Evolutionary conservation across 2,329 filamentous ascomycete genomes (phyloP).

Genomic region (Lachnellula occidentalis): DNA sequence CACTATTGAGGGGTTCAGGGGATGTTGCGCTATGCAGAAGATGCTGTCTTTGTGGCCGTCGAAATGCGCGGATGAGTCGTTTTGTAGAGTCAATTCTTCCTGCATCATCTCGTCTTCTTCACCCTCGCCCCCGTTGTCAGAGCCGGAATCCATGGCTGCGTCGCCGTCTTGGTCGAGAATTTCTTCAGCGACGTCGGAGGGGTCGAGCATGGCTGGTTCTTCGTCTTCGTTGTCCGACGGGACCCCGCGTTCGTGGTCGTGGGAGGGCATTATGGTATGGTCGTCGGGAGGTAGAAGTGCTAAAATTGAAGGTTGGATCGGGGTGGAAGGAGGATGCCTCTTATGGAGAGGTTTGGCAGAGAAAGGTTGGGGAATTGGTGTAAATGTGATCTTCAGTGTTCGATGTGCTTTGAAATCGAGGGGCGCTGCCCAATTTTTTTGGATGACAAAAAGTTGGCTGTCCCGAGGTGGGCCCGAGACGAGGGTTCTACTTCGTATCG

Average conservation of each 20-base stretch:
- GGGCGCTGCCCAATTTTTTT: conserved; percentile 8
- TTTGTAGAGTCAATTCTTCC: conserved; percentile 70
- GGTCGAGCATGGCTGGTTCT: conserved; percentile 67
- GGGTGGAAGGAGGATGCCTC: not conserved
- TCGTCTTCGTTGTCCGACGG: conserved; percentile 42
- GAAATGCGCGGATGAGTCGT: conserved; percentile 91
- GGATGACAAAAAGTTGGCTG: conserved; percentile 10
- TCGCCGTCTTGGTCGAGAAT: conserved; percentile 59
- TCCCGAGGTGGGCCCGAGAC: not conserved
- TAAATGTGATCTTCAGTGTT: conserved; percentile 3
- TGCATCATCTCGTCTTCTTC: conserved; percentile 49
- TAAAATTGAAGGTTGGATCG: not conserved
- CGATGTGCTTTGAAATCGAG: conserved; percentile 18
- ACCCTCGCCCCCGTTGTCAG: conserved; percentile 56
- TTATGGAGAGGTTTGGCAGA: not conserved
- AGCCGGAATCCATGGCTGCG: conserved; percentile 73
- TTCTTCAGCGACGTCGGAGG: conserved; percentile 74
- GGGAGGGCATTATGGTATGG: conserved; percentile 19
- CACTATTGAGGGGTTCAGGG: conserved; percentile 68
- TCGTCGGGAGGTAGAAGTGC: not conserved
- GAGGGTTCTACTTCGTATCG: not conserved
- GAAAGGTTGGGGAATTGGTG: not conserved
- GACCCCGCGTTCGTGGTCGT: conserved; percentile 14
- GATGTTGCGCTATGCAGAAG: conserved; percentile 93
- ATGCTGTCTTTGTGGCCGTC: conserved; percentile 86